Conservation (phyloP, 768 basidiomycete species). For the Cystofilobasidium ferigula region DNA sequence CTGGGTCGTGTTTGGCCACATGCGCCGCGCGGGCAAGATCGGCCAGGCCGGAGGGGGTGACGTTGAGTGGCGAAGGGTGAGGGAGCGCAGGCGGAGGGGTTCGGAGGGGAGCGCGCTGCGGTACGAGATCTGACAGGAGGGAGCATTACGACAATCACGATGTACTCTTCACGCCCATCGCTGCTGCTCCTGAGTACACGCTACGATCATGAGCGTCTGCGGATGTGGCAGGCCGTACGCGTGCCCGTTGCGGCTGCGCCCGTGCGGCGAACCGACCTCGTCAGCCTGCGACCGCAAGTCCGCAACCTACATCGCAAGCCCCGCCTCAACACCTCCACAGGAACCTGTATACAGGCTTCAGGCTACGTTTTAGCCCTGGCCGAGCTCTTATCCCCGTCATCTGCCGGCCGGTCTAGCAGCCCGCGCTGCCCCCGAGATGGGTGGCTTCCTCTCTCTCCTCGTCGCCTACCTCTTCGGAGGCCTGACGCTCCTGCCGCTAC, state of each 20-base stretch:
- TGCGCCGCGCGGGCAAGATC: conserved; percentile 1
- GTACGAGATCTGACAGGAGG: not conserved
- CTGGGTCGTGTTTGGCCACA: conserved; percentile 2
- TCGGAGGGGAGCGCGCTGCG: not conserved
- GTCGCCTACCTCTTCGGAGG: not conserved
- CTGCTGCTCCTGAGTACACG: too few species aligned
- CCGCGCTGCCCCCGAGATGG: not conserved
- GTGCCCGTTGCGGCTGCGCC: too few species aligned
- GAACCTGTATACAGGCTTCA: too few species aligned
- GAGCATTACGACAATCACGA: not conserved
- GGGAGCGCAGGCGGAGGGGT: not conserved
- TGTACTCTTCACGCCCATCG: not conserved
- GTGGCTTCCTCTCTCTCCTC: not conserved
- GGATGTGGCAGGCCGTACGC: too few species aligned
- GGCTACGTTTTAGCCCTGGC: not conserved
- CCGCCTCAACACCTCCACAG: too few species aligned
- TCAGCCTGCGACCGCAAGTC: too few species aligned
- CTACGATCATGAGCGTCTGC: too few species aligned
- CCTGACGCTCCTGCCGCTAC: not conserved
- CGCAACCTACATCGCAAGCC: too few species aligned
- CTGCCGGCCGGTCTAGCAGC: too few species aligned
- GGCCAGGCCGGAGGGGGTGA: not conserved
- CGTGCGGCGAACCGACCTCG: too few species aligned
- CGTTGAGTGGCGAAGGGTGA: not conserved
- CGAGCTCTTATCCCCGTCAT: not conserved